A percentile compares a stretch with the other conserved stretches of the same genome.
These are phyloP conservation scores for Aspergillus panamensis DNA, from an alignment of 495 filamentous ascomycete species.

Conservation along the genomic window DNA sequence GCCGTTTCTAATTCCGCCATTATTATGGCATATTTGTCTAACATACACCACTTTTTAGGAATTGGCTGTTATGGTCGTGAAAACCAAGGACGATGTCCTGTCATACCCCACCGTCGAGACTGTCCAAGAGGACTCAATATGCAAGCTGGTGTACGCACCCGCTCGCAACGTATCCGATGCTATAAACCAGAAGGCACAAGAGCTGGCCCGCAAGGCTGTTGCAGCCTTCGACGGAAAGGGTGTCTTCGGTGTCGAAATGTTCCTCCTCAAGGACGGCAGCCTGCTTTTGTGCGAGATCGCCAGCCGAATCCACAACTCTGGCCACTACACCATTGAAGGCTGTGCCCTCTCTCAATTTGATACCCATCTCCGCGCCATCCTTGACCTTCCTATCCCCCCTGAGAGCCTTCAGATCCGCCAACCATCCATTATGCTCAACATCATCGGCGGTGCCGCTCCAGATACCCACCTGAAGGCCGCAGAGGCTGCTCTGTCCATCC, in stretches of 20 bases:
- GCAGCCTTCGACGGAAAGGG: conserved; percentile 80
- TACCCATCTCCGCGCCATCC: conserved; percentile 81
- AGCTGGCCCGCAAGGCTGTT: conserved; percentile 75
- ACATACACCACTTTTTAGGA: conserved; percentile 43
- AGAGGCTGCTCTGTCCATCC: conserved; percentile 57
- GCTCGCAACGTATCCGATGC: conserved; percentile 64
- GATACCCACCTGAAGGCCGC: conserved; percentile 69
- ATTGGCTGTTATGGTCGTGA: conserved; percentile 90
- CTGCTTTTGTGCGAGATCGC: conserved; percentile 91
- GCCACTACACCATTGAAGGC: conserved; percentile 96
- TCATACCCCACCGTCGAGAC: conserved; percentile 93
- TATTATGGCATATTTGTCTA: not conserved
- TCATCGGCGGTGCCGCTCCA: conserved; percentile 72
- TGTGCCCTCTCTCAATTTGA: conserved; percentile 88
- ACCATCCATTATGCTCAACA: conserved; percentile 91
- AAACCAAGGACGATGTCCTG: conserved; percentile 73
- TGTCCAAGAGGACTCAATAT: conserved; percentile 90
- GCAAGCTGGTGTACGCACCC: conserved; percentile 88
- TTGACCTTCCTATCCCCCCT: conserved; percentile 67
- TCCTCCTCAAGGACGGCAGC: conserved; percentile 71
- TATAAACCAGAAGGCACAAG: conserved; percentile 63
- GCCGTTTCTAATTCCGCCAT: not conserved
- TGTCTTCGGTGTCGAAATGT: conserved; percentile 96
- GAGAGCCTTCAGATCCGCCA: conserved; percentile 58
- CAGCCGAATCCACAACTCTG: conserved; percentile 93